Base-by-base conservation (phyloP, 768 basidiomycete genomes). In the Boletus barrowsii region DNA sequence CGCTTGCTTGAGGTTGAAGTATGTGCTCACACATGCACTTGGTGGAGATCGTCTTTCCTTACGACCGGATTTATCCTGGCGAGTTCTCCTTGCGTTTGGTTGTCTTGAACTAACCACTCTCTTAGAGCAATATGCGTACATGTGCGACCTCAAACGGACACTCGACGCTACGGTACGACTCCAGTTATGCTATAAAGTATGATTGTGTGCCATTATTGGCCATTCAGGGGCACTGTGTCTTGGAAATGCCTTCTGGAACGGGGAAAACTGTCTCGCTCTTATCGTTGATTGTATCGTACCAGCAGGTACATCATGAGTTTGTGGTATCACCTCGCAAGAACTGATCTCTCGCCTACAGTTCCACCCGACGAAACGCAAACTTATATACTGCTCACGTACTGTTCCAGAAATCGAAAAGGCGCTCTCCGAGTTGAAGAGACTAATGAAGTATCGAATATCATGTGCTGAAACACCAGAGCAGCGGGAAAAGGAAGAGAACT, bases 351-450 rank as follows among this genome's bases (percentile, higher is more conserved):
- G 1, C 42, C 22, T 24, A 57, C 69, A 97, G 93, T 96, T 93
- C 73, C 90, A 93, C 70, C 90, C 93, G 20, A 88, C 88, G 8
- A 86, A 87, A 56, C 82, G 97, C 56, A 98, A 98, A 71, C 85
- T 99, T 54, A 88, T 99, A 57, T 99, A 99, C 71, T 99, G 97
- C 71, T 98, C 97, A 10, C 94, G 97, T 64, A 99, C 97, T 10
- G 97, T 99, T 10, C 97, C 97, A 4, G 97, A 99, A 74, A 99
- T 99, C 59, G 97, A 99, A 71, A 99, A 99, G 69, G 97, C 96
- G 0, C 76, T 99, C 54, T 85, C 94, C 4, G 97, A 99, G 73
- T 73, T 99, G 68, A 97, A 98, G 69, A 78, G 96, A 47, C 74
- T 99, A 20, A 91, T 99, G 84, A 84, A 83, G 24, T 98, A 98